Evolutionary conservation across 306 rosid genomes (phyloP).

Genomic region (Vigna hirtella): DNA sequence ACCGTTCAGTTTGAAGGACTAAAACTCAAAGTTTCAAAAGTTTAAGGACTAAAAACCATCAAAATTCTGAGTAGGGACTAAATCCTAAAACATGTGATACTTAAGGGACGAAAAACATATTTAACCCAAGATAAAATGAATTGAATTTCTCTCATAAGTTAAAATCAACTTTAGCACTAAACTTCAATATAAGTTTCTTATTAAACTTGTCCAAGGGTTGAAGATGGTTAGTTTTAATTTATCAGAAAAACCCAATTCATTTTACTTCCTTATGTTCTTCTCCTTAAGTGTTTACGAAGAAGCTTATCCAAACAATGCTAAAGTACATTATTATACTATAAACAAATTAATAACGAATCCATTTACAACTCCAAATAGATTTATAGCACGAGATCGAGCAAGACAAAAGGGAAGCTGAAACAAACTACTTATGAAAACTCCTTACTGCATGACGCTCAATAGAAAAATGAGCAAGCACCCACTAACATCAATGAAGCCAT

Average conservation of each 20-base stretch:
- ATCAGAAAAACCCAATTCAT: background rate
- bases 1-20: no score
- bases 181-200: background rate
- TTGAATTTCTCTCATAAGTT: background rate
- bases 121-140: background rate
- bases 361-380: background rate
- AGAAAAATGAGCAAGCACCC: constrained; percentile 1
- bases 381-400: background rate
- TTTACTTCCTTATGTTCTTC: background rate
- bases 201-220: background rate
- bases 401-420: constrained; percentile 4
- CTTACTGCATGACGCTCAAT: background rate
- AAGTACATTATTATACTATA: constrained; percentile 4
- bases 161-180: background rate
- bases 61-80: no score
- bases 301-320: background rate
- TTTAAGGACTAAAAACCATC: no score
- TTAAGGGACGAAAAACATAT: no score
- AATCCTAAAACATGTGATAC: no score
- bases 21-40: no score
- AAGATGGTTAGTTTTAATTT: background rate
- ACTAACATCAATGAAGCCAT: background rate
- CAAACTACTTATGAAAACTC: constrained; percentile 13
- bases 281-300: background rate
- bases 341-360: background rate